phyloP scores from a whole-genome alignment of 768 basidiomycete species.

The Kwoniella dendrophila region DNA sequence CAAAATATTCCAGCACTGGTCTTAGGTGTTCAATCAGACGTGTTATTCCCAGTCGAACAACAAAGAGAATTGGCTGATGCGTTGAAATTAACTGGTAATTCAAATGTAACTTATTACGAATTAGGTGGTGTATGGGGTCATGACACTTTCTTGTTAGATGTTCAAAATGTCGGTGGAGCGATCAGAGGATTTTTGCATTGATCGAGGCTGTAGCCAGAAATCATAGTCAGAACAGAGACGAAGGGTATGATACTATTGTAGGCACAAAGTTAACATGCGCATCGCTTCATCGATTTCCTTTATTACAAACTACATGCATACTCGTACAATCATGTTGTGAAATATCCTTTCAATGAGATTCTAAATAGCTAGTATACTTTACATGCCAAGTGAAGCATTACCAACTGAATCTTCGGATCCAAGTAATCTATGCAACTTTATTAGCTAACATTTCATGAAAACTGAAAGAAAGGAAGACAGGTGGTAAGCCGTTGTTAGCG shows the following conservation, averaged over 20 bases:
- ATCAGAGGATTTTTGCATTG: slow-evolving; percentile 79
- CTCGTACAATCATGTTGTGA: neutral
- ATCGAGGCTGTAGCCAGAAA: too few relatives aligned
- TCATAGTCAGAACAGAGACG: too few relatives aligned
- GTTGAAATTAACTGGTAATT: slow-evolving; percentile 83
- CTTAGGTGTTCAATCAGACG: slow-evolving; percentile 94
- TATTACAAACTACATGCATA: slow-evolving; percentile 7
- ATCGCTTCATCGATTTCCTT: neutral
- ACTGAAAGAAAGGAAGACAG: neutral
- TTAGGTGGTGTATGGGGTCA: slow-evolving; percentile 99
- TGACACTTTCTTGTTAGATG: slow-evolving; percentile 95
- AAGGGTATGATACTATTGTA: too few relatives aligned
- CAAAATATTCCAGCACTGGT: slow-evolving; percentile 77
- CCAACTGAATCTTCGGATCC: slow-evolving; percentile 41
- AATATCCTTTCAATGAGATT: neutral
- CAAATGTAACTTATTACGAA: slow-evolving; percentile 90
- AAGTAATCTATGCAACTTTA: slow-evolving; percentile 26
- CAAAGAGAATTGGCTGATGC: slow-evolving; percentile 94
- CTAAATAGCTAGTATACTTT: neutral
- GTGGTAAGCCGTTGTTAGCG: too few relatives aligned
- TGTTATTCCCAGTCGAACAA: slow-evolving; percentile 95
- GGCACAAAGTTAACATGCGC: too few relatives aligned
- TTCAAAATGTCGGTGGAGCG: slow-evolving; percentile 85
- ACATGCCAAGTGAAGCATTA: slow-evolving; percentile 15
- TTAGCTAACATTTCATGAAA: neutral